Evolutionary conservation across 768 basidiomycete genomes (phyloP).

Genomic region (Hericium rajendrae): DNA sequence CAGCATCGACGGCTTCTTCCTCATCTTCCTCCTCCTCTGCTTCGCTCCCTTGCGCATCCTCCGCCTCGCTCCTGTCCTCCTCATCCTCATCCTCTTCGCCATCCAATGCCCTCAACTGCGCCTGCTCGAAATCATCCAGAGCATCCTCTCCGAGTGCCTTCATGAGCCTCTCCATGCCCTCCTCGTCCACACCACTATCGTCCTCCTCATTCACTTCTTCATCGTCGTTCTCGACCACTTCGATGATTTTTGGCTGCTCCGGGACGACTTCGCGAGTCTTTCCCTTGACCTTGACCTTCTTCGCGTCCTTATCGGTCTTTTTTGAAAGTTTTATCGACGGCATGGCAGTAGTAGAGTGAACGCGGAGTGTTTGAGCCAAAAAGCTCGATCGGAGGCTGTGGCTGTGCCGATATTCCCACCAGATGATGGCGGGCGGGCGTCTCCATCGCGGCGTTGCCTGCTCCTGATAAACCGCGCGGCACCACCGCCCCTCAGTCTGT

Average conservation of each 20-base stretch:
- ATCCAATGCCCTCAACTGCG: constrained; percentile 35
- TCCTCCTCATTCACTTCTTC: constrained; percentile 13
- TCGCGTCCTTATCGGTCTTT: neutral
- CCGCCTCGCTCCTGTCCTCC: constrained; percentile 16
- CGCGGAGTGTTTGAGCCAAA: neutral
- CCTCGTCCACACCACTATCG: constrained; percentile 40
- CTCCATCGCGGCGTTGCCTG: neutral
- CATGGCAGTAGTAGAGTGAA: neutral
- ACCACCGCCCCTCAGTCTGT: neutral
- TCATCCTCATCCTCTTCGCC: constrained; percentile 5
- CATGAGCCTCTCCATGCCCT: constrained; percentile 49
- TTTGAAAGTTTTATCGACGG: constrained; percentile 2
- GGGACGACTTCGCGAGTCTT: neutral
- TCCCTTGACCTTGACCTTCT: neutral
- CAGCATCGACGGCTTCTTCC: constrained; percentile 19
- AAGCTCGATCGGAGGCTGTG: neutral
- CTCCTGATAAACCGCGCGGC: neutral
- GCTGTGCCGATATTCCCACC: neutral
- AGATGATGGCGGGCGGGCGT: neutral
- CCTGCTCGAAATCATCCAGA: constrained; percentile 53
- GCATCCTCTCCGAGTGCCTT: constrained; percentile 54
- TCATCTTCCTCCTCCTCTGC: constrained; percentile 30
- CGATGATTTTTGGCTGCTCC: neutral
- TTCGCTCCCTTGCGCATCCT: constrained; percentile 15
- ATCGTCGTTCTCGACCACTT: constrained; percentile 1